phyloP scores from a whole-genome alignment of 2,329 filamentous ascomycete genomes.

The Colletotrichum incanum region DNA sequence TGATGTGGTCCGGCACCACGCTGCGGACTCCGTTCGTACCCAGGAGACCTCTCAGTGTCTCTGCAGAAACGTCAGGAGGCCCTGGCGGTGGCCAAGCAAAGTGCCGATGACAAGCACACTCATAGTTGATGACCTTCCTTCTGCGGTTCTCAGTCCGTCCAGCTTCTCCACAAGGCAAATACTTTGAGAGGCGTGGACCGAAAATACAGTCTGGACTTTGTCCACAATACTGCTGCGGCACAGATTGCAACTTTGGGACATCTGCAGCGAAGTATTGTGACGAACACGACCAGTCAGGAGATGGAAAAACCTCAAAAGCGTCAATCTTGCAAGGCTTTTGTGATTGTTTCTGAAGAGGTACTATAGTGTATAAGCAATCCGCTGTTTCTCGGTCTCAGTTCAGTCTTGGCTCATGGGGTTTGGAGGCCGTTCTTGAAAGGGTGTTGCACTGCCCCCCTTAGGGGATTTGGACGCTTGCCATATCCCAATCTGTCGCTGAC shows the following conservation, averaged over 20 bases:
- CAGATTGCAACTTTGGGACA: not conserved
- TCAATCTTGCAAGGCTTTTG: not conserved
- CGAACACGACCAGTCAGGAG: not conserved
- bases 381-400: not conserved
- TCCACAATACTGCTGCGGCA: not conserved
- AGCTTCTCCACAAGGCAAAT: not conserved
- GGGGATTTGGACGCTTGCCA: not conserved
- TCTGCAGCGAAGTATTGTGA: not conserved
- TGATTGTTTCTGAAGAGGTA: not conserved
- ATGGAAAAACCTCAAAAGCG: not conserved
- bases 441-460: slow-evolving; percentile 1
- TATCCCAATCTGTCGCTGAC: no score
- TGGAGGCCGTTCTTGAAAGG: not conserved
- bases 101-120: not conserved
- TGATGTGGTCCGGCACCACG: not conserved
- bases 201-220: not conserved
- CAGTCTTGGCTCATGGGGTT: not conserved
- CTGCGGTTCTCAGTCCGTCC: not conserved
- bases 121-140: not conserved
- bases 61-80: not conserved
- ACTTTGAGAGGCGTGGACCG: no score
- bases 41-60: not conserved
- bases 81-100: not conserved
- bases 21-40: not conserved
- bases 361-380: not conserved